phyloP scores from a whole-genome alignment of 2,329 filamentous ascomycete species.

The Pseudogymnoascus sp. region DNA sequence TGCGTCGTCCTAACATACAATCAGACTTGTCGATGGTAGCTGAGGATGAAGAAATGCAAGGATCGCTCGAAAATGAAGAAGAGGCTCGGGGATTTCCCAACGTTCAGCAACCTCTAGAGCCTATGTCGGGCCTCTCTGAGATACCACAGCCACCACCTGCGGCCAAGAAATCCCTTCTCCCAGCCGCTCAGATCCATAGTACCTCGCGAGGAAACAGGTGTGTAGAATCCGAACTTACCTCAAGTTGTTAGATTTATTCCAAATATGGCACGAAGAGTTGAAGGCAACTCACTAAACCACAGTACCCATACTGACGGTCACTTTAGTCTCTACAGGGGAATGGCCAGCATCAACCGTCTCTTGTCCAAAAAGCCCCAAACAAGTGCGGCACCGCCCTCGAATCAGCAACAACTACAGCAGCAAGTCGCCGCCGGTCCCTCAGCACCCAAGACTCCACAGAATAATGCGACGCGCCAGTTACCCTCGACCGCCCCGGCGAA shows the following conservation, averaged over 20 bases:
- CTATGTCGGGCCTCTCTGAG: slow-evolving; percentile 20
- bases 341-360: neutral
- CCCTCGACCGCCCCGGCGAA: slow-evolving; percentile 1
- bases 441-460: neutral
- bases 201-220: slow-evolving; percentile 13
- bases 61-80: slow-evolving; percentile 10
- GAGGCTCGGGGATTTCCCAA: slow-evolving; percentile 1
- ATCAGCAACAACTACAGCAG: neutral
- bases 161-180: slow-evolving; percentile 11
- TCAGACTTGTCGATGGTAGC: slow-evolving; percentile 24
- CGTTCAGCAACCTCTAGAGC: slow-evolving; percentile 15
- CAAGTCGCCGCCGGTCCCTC: neutral
- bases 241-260: neutral
- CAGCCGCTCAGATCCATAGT: slow-evolving; percentile 16
- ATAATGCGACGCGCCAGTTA: neutral
- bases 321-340: neutral
- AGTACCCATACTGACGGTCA: neutral
- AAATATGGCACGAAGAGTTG: neutral
- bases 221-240: neutral
- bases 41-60: slow-evolving; percentile 17
- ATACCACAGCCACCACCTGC: slow-evolving; percentile 8
- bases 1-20: slow-evolving; percentile 11
- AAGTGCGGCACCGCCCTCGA: neutral
- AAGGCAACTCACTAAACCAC: neutral
- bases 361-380: neutral